Percentiles rank a stretch among this genome's conserved stretches.
These are phyloP conservation scores for Vitis rupestris DNA, from an alignment of 164 flowering plant genomes.

Conservation along the genomic window DNA sequence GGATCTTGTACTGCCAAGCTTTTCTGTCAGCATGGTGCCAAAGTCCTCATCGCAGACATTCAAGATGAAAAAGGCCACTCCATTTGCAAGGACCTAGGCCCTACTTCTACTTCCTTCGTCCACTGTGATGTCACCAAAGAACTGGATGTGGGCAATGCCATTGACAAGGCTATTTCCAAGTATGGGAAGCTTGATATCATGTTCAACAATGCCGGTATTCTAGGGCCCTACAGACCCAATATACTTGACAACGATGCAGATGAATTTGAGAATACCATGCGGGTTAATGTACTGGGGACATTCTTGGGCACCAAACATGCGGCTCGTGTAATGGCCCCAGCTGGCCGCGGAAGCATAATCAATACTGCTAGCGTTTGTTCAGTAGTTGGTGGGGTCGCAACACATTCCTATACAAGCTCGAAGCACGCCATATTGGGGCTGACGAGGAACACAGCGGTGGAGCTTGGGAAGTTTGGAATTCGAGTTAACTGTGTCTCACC, in stretches of 20 bases:
- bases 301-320: conserved; percentile 80
- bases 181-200: conserved; percentile 68
- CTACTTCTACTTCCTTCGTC: conserved; percentile 45
- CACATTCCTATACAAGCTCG: conserved; percentile 29
- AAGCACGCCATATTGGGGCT: conserved; percentile 30
- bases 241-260: conserved; percentile 57
- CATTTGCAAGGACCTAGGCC: neutral
- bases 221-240: conserved; percentile 52
- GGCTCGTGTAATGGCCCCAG: conserved; percentile 76
- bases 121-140: conserved; percentile 68
- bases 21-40: conserved; percentile 1
- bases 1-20: too few relatives aligned
- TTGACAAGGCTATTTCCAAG: conserved; percentile 56
- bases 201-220: conserved; percentile 82
- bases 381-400: conserved; percentile 31
- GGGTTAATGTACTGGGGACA: conserved; percentile 66
- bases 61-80: neutral
- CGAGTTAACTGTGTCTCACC: conserved; percentile 32
- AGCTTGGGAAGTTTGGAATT: conserved; percentile 31
- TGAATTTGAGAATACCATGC: conserved; percentile 57
- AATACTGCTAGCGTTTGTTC: conserved; percentile 37
- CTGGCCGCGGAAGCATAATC: conserved; percentile 33
- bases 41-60: conserved; percentile 8
- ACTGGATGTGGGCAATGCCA: conserved; percentile 57
- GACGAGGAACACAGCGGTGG: conserved; percentile 28